These are phyloP conservation scores for Lactarius tabidus DNA, from an alignment of 768 basidiomycete species.

Conservation along the genomic window DNA sequence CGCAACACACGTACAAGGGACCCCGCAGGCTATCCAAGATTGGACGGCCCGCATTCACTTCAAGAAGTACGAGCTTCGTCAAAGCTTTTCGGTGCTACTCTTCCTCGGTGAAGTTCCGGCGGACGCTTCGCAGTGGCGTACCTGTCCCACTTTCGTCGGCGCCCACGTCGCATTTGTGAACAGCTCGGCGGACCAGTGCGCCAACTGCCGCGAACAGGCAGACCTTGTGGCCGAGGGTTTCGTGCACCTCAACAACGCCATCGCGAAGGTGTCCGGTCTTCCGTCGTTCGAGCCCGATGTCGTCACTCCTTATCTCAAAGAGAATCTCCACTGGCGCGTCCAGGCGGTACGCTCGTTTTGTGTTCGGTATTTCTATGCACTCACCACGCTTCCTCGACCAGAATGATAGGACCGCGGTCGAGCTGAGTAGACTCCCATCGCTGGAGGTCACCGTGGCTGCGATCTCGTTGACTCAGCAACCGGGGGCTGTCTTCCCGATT, in stretches of 20 bases:
- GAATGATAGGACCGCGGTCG: slow-evolving; percentile 7
- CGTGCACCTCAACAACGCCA: slow-evolving; percentile 40
- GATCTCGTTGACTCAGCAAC: slow-evolving; percentile 8
- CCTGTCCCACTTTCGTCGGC: slow-evolving; percentile 38
- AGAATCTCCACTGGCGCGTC: slow-evolving; percentile 42
- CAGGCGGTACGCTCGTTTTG: slow-evolving; percentile 35
- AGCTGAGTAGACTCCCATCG: slow-evolving; percentile 5
- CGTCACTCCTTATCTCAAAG: slow-evolving; percentile 40
- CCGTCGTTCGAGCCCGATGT: slow-evolving; percentile 36
- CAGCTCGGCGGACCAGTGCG: slow-evolving; percentile 34
- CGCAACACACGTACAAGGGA: background rate
- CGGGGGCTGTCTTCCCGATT: slow-evolving; percentile 13
- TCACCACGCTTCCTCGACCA: background rate
- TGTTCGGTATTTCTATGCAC: slow-evolving; percentile 31
- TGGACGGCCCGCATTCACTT: slow-evolving; percentile 43
- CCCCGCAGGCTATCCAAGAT: slow-evolving; percentile 28
- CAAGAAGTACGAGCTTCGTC: slow-evolving; percentile 42
- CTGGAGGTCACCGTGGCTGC: slow-evolving; percentile 19
- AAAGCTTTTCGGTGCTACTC: slow-evolving; percentile 43
- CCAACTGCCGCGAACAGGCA: slow-evolving; percentile 37
- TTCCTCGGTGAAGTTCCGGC: slow-evolving; percentile 44
- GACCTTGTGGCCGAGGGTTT: slow-evolving; percentile 39
- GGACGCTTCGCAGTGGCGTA: slow-evolving; percentile 38
- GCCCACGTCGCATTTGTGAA: slow-evolving; percentile 44
- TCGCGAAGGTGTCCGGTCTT: slow-evolving; percentile 30